Base-by-base conservation (phyloP, 257 asterid species). In the Solanum ossicruentum region DNA sequence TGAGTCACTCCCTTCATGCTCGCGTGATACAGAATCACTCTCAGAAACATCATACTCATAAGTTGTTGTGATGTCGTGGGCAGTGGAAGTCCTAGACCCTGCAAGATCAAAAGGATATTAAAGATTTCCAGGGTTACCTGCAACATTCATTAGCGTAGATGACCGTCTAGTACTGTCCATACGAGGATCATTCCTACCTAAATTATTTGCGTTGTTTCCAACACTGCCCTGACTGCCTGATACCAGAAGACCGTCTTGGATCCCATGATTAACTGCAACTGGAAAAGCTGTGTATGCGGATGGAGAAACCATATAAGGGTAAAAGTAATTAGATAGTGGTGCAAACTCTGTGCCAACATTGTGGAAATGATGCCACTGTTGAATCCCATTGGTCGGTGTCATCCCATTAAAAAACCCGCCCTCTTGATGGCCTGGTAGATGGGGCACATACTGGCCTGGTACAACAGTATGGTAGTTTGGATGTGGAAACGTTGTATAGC, bases 21-120 rank as follows among this genome's bases (percentile, higher is more conserved):
- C 91, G 43, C 84, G 84, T 54, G 85, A 86, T 28, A 84, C 83
- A 49, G 89, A 47, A 85, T 89, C 93, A 20, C 67, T 69, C 49
- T 51, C 45, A 43, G 88, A 65, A 85, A 65, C 61, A 73, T 91
- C 92, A 17, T 91, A 86, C 84, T 89, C 95, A 43, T 85, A 81
- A 10, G 88, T 88, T 83, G 86, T 45, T 39, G 86, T 84, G 77
- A 78, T 85, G 84, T 72, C 15, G 8, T 89, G 90, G 79, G 82
- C 63, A 83, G 89, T 89, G 36, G 98, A 90, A 86, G 94, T 92
- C 87, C 95, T 91, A 71, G 96, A 87, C 63, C 94, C 95, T 3
- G 87, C 95, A 43, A 88, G 84, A 84, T 91, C 79, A 88, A 84
- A 85, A 63, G 60, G 84, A 80, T 70, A 69, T 54, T 85, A 90